These are phyloP conservation scores for Austropuccinia psidii DNA, from an alignment of 1,284 basidiomycete genomes.

Conservation along the genomic window DNA sequence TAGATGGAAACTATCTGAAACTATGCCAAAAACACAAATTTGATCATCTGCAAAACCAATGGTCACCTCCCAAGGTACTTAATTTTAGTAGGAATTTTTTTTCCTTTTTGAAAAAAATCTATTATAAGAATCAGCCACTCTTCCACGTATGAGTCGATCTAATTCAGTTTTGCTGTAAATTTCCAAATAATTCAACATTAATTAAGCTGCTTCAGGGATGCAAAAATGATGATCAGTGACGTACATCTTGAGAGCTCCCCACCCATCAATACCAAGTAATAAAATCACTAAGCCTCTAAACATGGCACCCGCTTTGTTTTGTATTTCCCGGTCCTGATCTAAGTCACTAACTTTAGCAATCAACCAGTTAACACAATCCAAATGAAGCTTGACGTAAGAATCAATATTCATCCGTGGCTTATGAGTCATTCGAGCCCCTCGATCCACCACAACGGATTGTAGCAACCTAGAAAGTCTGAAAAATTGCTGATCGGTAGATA, in stretches of 20 bases:
- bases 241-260: conserved; percentile 44
- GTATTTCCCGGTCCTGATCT: conserved; percentile 40
- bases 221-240: background rate
- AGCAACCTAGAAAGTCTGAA: conserved; percentile 42
- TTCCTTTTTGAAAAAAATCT: too few relatives aligned
- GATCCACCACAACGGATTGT: conserved; percentile 42
- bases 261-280: conserved; percentile 40
- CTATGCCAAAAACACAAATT: too few relatives aligned
- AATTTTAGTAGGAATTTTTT: too few relatives aligned
- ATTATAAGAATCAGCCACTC: too few relatives aligned
- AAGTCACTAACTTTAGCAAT: conserved; percentile 41
- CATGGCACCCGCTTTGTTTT: conserved; percentile 38
- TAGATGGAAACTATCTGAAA: too few relatives aligned
- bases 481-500: conserved; percentile 38
- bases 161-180: conserved; percentile 41
- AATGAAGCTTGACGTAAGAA: conserved; percentile 43
- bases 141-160: too few relatives aligned
- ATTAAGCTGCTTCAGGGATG: too few relatives aligned
- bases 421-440: conserved; percentile 44
- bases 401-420: conserved; percentile 40
- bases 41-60: too few relatives aligned
- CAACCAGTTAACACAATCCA: conserved; percentile 42
- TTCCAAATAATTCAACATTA: too few relatives aligned
- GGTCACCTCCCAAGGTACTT: too few relatives aligned
- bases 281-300: conserved; percentile 45